phyloP scores from a whole-genome alignment of 768 basidiomycete genomes.

The Pulveroboletus sp. region DNA sequence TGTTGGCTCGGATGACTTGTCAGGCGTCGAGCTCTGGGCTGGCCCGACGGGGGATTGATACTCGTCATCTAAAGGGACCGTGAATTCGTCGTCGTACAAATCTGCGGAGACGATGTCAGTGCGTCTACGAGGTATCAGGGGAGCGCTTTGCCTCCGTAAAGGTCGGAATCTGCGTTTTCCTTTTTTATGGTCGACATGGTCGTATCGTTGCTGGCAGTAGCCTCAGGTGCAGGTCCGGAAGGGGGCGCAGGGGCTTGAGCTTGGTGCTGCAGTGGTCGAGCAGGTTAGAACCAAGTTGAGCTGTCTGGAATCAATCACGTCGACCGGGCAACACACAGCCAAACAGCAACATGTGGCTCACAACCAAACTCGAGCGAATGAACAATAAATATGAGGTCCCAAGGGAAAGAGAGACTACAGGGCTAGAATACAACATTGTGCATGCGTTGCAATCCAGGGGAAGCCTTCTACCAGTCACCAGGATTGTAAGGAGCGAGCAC shows the following conservation, averaged over 20 bases:
- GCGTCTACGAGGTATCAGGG: neutral
- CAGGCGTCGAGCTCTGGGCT: slow-evolving; percentile 11
- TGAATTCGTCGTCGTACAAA: slow-evolving; percentile 48
- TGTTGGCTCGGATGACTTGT: slow-evolving; percentile 16
- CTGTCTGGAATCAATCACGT: neutral
- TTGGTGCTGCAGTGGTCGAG: neutral
- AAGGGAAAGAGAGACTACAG: slow-evolving; percentile 12
- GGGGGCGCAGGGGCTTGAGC: neutral
- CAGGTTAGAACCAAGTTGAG: neutral
- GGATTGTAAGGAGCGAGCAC: neutral
- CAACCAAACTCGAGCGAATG: neutral
- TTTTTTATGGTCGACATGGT: slow-evolving; percentile 25
- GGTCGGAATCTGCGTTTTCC: slow-evolving; percentile 36
- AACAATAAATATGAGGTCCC: slow-evolving; percentile 24
- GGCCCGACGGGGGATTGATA: slow-evolving; percentile 26
- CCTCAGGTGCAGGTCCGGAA: neutral
- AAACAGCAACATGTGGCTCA: slow-evolving; percentile 21
- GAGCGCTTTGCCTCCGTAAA: slow-evolving; percentile 41
- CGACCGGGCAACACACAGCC: slow-evolving; percentile 16
- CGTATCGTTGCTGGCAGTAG: neutral
- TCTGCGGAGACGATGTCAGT: slow-evolving; percentile 31
- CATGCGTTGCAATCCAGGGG: slow-evolving; percentile 12
- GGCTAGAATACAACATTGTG: slow-evolving; percentile 23
- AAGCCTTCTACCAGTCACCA: slow-evolving; percentile 12
- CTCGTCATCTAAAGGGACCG: slow-evolving; percentile 30